These are phyloP conservation scores for Linum lewisii DNA, from an alignment of 345 rosid species.

Conservation along the genomic window DNA sequence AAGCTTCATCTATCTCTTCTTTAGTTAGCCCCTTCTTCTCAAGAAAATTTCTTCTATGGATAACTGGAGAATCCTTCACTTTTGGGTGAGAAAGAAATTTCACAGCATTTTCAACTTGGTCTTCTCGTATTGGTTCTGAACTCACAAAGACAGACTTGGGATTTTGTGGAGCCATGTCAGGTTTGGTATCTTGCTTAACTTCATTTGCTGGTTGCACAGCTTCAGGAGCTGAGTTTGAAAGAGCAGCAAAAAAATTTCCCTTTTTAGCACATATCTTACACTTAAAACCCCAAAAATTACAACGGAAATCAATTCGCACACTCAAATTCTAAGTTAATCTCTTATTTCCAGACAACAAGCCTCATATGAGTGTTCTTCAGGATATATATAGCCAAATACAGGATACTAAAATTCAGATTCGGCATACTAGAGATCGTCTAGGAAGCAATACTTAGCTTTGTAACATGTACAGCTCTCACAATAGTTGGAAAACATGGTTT, in stretches of 20 bases:
- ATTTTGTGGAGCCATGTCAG: constrained; percentile 24
- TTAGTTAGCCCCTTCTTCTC: constrained; percentile 22
- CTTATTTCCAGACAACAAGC: background rate
- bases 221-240: constrained; percentile 31
- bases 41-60: constrained; percentile 20
- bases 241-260: background rate
- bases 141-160: constrained; percentile 4
- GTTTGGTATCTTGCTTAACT: constrained; percentile 46
- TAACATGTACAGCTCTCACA: background rate
- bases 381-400: background rate
- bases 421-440: background rate
- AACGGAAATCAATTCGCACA: background rate
- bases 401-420: background rate
- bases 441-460: background rate
- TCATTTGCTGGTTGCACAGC: constrained; percentile 33
- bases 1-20: constrained; percentile 26
- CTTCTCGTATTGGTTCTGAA: constrained; percentile 16
- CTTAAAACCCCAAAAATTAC: background rate
- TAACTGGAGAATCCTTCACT: constrained; percentile 14
- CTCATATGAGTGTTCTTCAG: background rate
- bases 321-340: background rate
- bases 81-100: constrained; percentile 21
- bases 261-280: background rate
- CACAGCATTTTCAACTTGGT: constrained; percentile 22
- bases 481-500: background rate